Evolutionary conservation across 257 asterid species (phyloP).

Genomic region (Nicotiana tabacum): DNA sequence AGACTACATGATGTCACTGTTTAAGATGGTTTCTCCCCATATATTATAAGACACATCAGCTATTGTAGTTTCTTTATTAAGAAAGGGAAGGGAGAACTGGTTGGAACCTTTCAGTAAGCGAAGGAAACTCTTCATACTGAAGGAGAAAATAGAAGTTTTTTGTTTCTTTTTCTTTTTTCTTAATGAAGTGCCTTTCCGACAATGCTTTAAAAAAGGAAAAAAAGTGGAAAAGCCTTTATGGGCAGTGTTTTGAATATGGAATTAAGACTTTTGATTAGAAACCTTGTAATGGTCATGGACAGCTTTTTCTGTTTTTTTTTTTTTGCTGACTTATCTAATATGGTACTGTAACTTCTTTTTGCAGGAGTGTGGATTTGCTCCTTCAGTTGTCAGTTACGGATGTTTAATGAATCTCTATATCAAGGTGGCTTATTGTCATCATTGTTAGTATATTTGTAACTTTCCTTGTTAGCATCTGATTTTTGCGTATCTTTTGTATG

Average conservation of each 20-base stretch:
- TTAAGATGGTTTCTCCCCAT: neutral
- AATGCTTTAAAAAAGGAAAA: slow-evolving; percentile 5
- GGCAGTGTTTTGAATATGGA: neutral
- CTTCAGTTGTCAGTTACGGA: slow-evolving; percentile 83
- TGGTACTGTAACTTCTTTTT: slow-evolving; percentile 13
- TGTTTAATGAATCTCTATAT: slow-evolving; percentile 85
- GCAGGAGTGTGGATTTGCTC: slow-evolving; percentile 87
- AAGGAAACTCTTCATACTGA: neutral
- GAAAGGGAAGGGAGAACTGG: neutral
- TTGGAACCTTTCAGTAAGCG: neutral
- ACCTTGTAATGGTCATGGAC: slow-evolving; percentile 2
- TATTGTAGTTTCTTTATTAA: neutral
- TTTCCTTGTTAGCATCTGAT: neutral
- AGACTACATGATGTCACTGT: neutral
- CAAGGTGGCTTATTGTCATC: slow-evolving; percentile 48
- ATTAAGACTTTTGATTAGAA: neutral
- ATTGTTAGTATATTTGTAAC: neutral
- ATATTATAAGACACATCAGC: neutral
- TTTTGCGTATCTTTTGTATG: neutral
- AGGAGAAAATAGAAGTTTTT: neutral
- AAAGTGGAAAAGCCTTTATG: neutral
- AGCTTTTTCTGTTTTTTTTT: neutral
- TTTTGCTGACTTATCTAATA: neutral
- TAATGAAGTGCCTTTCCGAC: neutral
- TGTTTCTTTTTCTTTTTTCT: neutral